Evolutionary conservation across 2,329 filamentous ascomycete genomes (phyloP).

Genomic region (Coniosporium tulheliwenetii): DNA sequence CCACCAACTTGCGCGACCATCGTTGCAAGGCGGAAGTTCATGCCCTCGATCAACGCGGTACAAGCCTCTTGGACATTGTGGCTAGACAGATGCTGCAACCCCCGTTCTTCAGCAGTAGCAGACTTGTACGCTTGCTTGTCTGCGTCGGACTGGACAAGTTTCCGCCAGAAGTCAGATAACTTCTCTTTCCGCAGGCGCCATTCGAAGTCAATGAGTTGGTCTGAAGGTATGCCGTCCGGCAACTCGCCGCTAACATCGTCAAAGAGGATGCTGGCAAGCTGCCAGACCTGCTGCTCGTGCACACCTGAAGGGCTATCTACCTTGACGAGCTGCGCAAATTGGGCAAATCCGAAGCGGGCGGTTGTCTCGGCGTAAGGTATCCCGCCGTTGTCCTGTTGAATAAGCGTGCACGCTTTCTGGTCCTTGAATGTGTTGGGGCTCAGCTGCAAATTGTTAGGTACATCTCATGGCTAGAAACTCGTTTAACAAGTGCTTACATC

Average conservation of each 20-base stretch:
- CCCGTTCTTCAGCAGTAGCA: slow-evolving; percentile 61
- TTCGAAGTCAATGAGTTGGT: slow-evolving; percentile 23
- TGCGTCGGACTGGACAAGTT: slow-evolving; percentile 21
- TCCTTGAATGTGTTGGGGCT: slow-evolving; percentile 37
- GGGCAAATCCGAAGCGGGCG: slow-evolving; percentile 30
- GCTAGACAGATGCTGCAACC: slow-evolving; percentile 62
- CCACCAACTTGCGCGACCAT: slow-evolving; percentile 70
- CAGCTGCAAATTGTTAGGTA: slow-evolving; percentile 25
- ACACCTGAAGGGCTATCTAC: slow-evolving; percentile 18
- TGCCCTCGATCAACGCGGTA: slow-evolving; percentile 56
- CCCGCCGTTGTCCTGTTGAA: slow-evolving; percentile 16
- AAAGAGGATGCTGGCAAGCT: slow-evolving; percentile 74
- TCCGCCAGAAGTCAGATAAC: slow-evolving; percentile 52
- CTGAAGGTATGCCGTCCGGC: slow-evolving; percentile 23
- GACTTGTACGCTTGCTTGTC: slow-evolving; percentile 38
- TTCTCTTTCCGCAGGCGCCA: slow-evolving; percentile 35
- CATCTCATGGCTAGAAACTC: slow-evolving; percentile 5
- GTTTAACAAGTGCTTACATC: slow-evolving; percentile 17
- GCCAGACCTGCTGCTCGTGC: slow-evolving; percentile 69
- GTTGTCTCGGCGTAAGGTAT: slow-evolving; percentile 43
- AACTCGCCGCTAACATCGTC: slow-evolving; percentile 38
- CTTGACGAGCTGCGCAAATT: slow-evolving; percentile 28
- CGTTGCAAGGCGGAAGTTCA: slow-evolving; percentile 71
- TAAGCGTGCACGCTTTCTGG: slow-evolving; percentile 39
- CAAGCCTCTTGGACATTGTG: slow-evolving; percentile 74